Conservation (phyloP, 1,139 yeast species). For the Debaryomyces nepalensis region DNA sequence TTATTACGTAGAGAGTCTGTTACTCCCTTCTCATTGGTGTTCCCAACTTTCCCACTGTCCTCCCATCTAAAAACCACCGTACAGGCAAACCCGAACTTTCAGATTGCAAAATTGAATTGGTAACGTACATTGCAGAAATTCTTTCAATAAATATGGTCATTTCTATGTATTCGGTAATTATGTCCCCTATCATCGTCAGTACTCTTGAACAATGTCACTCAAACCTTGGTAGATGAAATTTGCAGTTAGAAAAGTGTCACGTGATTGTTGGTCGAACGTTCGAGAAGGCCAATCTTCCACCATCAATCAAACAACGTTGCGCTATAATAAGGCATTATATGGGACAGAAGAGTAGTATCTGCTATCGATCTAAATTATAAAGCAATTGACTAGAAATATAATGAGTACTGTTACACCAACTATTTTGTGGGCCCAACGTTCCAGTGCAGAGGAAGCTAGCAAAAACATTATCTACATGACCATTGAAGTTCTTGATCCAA, state of each 20-base stretch:
- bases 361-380: constrained; percentile 4
- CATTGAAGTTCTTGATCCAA: constrained; percentile 73
- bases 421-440: constrained; percentile 96
- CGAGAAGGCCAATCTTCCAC: constrained; percentile 6
- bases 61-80: too few relatives aligned
- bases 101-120: too few relatives aligned
- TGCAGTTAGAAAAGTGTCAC: neutral
- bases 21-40: too few relatives aligned
- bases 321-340: constrained; percentile 2
- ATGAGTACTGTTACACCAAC: constrained; percentile 26
- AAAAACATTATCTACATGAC: constrained; percentile 81
- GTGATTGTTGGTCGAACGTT: constrained; percentile 4
- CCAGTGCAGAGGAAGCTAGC: constrained; percentile 66
- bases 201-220: too few relatives aligned
- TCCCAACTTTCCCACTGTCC: too few relatives aligned
- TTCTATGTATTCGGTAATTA: too few relatives aligned
- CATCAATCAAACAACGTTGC: constrained; percentile 4
- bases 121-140: too few relatives aligned
- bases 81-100: too few relatives aligned
- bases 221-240: too few relatives aligned
- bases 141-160: too few relatives aligned
- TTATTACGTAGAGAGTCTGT: too few relatives aligned
- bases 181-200: too few relatives aligned
- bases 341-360: constrained; percentile 4
- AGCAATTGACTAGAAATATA: neutral